Base-by-base conservation (phyloP, 139 green algal species). In the Trebouxia sp. region DNA sequence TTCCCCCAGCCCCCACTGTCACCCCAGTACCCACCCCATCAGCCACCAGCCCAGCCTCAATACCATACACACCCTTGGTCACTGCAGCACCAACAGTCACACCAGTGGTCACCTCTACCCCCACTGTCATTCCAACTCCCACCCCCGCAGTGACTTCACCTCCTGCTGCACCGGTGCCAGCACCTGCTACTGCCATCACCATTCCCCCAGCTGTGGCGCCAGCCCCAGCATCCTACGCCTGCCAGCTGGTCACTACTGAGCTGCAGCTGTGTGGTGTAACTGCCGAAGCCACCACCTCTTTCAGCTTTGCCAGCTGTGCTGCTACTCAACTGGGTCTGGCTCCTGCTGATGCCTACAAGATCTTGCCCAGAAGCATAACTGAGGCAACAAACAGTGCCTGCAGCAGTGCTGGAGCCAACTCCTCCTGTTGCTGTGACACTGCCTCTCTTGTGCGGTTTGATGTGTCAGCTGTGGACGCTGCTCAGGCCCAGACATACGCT, bases 381-480 rank as follows among this genome's bases (percentile, higher is more conserved):
- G 62, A 72, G 32, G 43, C 62, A 14, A 72, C 62, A 15, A 6
- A 12, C 3, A 7, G 62, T 15, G 12, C 32, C 12, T 72, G 62
- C 62, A 41, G 35, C 62, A 72, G 62, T 72, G 11, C 35, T 45
- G 62, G 62, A 72, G 62, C 62, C 32, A 72, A 72, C 62, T 72
- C 62, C 12, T 72, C 62, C 11, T 72, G 62, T 35, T 72, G 62
- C 62, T 72, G 62, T 35, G 32, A 72, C 35, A 43, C 11, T 5
- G 62, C 62, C 43, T 14, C 35, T 17, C 3, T 72, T 32, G 62
- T 72, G 9, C 62, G 28, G 32, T 72, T 72, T 45, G 62, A 43
- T 45, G 62, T 72, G 0, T 30, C 62, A 3, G 62, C 62, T 72
- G 62, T 43, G 35, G 15, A 43, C 62, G 20, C 28, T 12, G 35